Percentiles rank a stretch among this genome's conserved stretches.
Evolutionary conservation across 306 rosid species (phyloP).

Genomic region (Lithocarpus polystachyus): DNA sequence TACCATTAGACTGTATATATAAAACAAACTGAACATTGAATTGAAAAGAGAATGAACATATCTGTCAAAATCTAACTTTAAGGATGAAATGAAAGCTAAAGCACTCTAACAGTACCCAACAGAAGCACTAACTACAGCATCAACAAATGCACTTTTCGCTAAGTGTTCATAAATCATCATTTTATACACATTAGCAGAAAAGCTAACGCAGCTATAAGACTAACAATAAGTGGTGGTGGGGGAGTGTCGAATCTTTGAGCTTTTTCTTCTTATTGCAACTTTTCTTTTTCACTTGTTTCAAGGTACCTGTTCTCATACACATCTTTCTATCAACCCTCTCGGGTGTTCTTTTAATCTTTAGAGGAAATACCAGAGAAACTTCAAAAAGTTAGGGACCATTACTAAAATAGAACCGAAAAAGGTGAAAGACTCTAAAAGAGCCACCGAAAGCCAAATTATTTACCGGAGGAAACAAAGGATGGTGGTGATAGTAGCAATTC

Average conservation of each 20-base stretch:
- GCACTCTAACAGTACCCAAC: slow-evolving; percentile 14
- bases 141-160: slow-evolving; percentile 36
- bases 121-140: slow-evolving; percentile 29
- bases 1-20: slow-evolving; percentile 3
- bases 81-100: slow-evolving; percentile 25
- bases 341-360: slow-evolving; percentile 22
- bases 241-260: slow-evolving; percentile 47
- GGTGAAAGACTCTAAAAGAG: background rate
- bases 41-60: slow-evolving; percentile 15
- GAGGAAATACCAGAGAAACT: slow-evolving; percentile 34
- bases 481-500: slow-evolving; percentile 19
- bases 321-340: slow-evolving; percentile 50
- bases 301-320: slow-evolving; percentile 44
- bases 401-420: background rate
- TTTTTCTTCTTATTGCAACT: slow-evolving; percentile 40
- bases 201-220: background rate
- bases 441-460: slow-evolving; percentile 29
- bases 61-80: slow-evolving; percentile 17
- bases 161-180: slow-evolving; percentile 3
- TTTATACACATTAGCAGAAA: slow-evolving; percentile 35
- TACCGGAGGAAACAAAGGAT: slow-evolving; percentile 27
- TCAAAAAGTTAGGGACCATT: slow-evolving; percentile 20
- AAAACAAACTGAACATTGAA: slow-evolving; percentile 18
- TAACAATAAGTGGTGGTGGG: slow-evolving; percentile 16
- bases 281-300: slow-evolving; percentile 47